phyloP scores from a whole-genome alignment of 2,329 filamentous ascomycete genomes.

The Nakataea oryzae region DNA sequence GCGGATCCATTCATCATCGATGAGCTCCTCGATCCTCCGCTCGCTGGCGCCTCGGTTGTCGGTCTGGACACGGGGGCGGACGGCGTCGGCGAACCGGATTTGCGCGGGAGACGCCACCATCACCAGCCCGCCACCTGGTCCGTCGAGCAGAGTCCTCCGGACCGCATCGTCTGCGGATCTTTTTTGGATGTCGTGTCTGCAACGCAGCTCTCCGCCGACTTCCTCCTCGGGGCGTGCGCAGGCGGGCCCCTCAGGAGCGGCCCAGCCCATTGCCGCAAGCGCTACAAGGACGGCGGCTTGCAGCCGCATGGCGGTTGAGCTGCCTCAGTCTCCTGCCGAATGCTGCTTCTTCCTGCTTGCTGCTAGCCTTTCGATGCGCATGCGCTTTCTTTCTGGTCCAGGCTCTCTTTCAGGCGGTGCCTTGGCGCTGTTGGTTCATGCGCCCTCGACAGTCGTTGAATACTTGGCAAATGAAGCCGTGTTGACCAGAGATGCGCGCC shows the following conservation, averaged over 20 bases:
- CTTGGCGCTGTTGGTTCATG: not conserved
- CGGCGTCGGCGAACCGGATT: not conserved
- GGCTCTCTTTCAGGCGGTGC: not conserved
- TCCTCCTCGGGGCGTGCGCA: not conserved
- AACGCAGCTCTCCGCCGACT: not conserved
- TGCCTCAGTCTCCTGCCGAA: not conserved
- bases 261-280: not conserved
- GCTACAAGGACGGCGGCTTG: slow-evolving; percentile 1
- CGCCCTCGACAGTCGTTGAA: not conserved
- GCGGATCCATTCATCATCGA: not conserved
- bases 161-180: not conserved
- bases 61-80: not conserved
- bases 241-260: not conserved
- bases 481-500: not conserved
- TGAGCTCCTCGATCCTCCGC: slow-evolving; percentile 1
- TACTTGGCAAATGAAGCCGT: not conserved
- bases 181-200: not conserved
- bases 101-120: not conserved
- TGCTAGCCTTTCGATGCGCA: not conserved
- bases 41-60: not conserved
- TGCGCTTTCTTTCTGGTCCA: not conserved
- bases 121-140: not conserved
- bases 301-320: not conserved
- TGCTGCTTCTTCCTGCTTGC: not conserved
- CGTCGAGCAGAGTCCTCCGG: not conserved